A percentile compares a stretch with the other conserved stretches of the same genome.
phyloP scores from a whole-genome alignment of 495 filamentous ascomycete genomes.

The Penicillium soppii region DNA sequence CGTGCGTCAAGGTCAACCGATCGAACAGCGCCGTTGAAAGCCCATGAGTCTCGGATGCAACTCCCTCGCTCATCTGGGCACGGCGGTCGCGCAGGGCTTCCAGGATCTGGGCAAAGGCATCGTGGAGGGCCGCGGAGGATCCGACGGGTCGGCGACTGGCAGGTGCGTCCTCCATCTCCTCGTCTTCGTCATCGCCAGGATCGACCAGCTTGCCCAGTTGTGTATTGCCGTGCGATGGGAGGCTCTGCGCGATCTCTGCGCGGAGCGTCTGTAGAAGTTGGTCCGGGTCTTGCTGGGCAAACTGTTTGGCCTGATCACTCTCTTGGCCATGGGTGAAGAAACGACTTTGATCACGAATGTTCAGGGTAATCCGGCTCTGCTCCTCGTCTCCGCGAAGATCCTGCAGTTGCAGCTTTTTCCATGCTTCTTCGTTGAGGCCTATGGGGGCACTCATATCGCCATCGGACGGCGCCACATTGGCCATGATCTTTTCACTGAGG shows the following conservation, averaged over 20 bases:
- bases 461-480: slow-evolving; percentile 77
- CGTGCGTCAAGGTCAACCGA: slow-evolving; percentile 78
- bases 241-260: slow-evolving; percentile 52
- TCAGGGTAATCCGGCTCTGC: slow-evolving; percentile 75
- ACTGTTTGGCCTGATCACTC: slow-evolving; percentile 55
- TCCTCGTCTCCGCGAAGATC: slow-evolving; percentile 76
- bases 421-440: slow-evolving; percentile 74
- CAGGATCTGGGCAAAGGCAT: slow-evolving; percentile 44
- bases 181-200: slow-evolving; percentile 57
- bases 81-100: slow-evolving; percentile 44
- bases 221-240: slow-evolving; percentile 57
- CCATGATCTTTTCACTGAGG: slow-evolving; percentile 87
- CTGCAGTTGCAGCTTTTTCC: slow-evolving; percentile 69
- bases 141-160: slow-evolving; percentile 30
- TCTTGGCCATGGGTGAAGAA: slow-evolving; percentile 70
- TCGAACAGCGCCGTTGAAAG: slow-evolving; percentile 67
- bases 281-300: slow-evolving; percentile 64
- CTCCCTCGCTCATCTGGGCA: slow-evolving; percentile 29
- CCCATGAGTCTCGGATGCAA: slow-evolving; percentile 52
- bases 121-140: slow-evolving; percentile 35
- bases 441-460: slow-evolving; percentile 59
- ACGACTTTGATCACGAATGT: slow-evolving; percentile 78
- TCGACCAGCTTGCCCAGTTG: slow-evolving; percentile 49
- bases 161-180: slow-evolving; percentile 51
- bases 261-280: slow-evolving; percentile 65